A percentile compares a stretch with the other conserved stretches of the same genome.
These are phyloP conservation scores for Penicillium fuscoglaucum DNA, from an alignment of 2,329 filamentous ascomycete species.

Conservation along the genomic window DNA sequence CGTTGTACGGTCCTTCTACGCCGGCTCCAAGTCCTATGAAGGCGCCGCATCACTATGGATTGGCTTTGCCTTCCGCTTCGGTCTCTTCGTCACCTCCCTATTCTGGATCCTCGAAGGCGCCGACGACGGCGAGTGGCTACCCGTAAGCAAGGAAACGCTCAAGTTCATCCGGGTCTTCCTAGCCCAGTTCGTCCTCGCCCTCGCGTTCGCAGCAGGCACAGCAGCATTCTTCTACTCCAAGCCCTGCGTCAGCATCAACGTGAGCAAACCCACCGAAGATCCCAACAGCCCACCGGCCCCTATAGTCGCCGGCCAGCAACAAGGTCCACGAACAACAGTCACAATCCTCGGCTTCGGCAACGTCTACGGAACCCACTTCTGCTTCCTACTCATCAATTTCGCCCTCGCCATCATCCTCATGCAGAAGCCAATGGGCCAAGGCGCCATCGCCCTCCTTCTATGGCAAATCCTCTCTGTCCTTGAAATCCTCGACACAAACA, in stretches of 20 bases:
- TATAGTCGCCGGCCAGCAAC: conserved; percentile 24
- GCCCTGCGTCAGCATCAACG: conserved; percentile 74
- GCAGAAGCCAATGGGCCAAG: conserved; percentile 92
- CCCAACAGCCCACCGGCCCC: conserved; percentile 43
- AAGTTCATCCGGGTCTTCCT: conserved; percentile 75
- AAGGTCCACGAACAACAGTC: conserved; percentile 51
- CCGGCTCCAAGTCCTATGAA: conserved; percentile 81
- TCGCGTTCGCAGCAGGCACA: conserved; percentile 80
- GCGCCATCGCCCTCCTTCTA: conserved; percentile 75
- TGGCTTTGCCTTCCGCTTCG: conserved; percentile 72
- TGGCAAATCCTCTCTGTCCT: conserved; percentile 83
- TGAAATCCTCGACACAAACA: conserved; percentile 64
- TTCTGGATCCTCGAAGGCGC: conserved; percentile 92
- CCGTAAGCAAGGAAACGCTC: conserved; percentile 60
- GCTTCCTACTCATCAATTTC: conserved; percentile 78
- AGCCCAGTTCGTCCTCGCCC: conserved; percentile 75
- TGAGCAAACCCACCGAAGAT: conserved; percentile 49
- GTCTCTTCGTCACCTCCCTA: conserved; percentile 70
- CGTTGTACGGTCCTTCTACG: conserved; percentile 80
- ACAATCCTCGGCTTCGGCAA: conserved; percentile 90
- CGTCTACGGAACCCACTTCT: conserved; percentile 85
- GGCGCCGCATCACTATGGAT: conserved; percentile 84
- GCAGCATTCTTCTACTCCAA: conserved; percentile 83
- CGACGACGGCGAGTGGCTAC: conserved; percentile 77
- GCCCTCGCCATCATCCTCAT: conserved; percentile 74